Conservation (phyloP, 106 monocot genomes). For the Posidonia australis region DNA sequence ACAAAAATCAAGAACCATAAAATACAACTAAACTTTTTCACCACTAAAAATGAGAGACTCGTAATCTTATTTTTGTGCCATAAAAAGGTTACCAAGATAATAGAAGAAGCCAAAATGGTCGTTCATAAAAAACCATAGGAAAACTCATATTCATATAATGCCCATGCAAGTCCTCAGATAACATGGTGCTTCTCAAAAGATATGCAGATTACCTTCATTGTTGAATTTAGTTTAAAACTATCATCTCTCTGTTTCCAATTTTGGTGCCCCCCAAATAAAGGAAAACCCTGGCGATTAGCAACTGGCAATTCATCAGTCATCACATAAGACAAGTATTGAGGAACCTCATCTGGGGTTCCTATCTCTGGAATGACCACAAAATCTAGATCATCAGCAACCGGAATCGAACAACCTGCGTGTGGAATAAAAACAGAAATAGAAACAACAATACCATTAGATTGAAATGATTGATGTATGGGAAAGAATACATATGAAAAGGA, state of each 20-base stretch:
- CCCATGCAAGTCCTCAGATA: too few species aligned
- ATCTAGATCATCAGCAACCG: slow-evolving; percentile 71
- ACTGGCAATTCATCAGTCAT: slow-evolving; percentile 26
- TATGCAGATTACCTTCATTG: slow-evolving; percentile 61
- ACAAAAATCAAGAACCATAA: too few species aligned
- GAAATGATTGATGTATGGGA: background rate
- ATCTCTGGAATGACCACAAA: slow-evolving; percentile 61
- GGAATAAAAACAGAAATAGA: slow-evolving; percentile 9
- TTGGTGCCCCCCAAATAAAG: slow-evolving; percentile 90
- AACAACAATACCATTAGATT: background rate
- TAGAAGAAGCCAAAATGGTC: too few species aligned
- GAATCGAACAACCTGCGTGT: slow-evolving; percentile 65
- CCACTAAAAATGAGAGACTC: too few species aligned
- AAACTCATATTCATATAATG: too few species aligned
- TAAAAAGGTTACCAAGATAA: too few species aligned
- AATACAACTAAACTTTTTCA: too few species aligned
- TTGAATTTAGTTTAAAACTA: slow-evolving; percentile 71
- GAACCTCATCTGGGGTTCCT: slow-evolving; percentile 39
- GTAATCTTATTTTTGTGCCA: too few species aligned
- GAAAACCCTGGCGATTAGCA: slow-evolving; percentile 9
- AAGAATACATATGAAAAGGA: background rate
- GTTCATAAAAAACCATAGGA: too few species aligned
- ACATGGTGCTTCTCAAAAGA: background rate
- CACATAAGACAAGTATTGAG: slow-evolving; percentile 49
- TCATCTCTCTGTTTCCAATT: slow-evolving; percentile 82